phyloP scores from a whole-genome alignment of 2,329 filamentous ascomycete species.

The Aspergillus hortae region DNA sequence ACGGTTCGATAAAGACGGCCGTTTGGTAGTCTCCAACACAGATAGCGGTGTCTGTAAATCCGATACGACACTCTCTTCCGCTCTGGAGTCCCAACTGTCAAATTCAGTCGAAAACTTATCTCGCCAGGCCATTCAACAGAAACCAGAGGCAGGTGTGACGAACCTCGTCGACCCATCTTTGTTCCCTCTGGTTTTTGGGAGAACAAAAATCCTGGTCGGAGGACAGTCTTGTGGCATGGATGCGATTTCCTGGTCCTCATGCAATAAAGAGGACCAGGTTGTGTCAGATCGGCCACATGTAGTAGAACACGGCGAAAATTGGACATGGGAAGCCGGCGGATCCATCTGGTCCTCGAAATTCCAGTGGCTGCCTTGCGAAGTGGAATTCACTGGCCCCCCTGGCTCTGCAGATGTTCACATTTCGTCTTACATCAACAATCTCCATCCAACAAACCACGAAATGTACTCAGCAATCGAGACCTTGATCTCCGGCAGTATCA shows the following conservation, averaged over 20 bases:
- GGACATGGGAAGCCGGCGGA: background rate
- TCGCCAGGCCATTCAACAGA: background rate
- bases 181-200: background rate
- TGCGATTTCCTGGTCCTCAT: background rate
- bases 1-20: constrained; percentile 4
- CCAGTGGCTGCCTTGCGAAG: constrained; percentile 14
- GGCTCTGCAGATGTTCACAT: constrained; percentile 8
- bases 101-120: background rate
- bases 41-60: constrained; percentile 6
- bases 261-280: background rate
- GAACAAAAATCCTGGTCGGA: background rate
- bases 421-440: constrained; percentile 10
- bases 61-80: background rate
- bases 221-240: background rate
- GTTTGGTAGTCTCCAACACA: constrained; percentile 11
- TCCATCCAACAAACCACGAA: constrained; percentile 3
- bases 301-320: background rate
- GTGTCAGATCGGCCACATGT: background rate
- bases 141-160: background rate
- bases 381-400: constrained; percentile 7
- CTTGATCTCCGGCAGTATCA: constrained; percentile 2
- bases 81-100: constrained; percentile 1
- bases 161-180: constrained; percentile 2
- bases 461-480: constrained; percentile 5
- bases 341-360: constrained; percentile 7